A percentile compares a stretch with the other conserved stretches of the same genome.
These are phyloP conservation scores for Leishmania guyanensis DNA, from an alignment of 208 protist species.

Conservation along the genomic window DNA sequence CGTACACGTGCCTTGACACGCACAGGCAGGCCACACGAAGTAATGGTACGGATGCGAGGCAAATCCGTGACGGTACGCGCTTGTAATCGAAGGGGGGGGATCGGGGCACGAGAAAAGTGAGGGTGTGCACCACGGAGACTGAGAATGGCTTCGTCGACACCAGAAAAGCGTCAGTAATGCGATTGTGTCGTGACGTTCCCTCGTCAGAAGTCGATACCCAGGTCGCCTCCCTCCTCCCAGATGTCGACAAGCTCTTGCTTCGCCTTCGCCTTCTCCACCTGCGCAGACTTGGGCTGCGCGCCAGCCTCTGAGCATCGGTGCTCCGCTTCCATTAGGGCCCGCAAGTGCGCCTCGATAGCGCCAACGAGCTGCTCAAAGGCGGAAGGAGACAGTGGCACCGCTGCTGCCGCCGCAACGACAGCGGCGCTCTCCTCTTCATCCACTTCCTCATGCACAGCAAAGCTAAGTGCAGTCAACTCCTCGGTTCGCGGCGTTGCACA, in stretches of 20 bases:
- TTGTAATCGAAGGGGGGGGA: background rate
- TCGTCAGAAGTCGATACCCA: slow-evolving; percentile 39
- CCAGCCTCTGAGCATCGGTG: slow-evolving; percentile 31
- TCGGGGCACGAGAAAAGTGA: background rate
- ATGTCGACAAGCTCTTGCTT: slow-evolving; percentile 28
- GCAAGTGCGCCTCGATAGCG: slow-evolving; percentile 44
- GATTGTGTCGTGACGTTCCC: background rate
- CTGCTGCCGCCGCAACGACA: background rate
- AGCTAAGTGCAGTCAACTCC: background rate
- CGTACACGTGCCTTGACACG: no score
- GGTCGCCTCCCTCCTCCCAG: slow-evolving; percentile 32
- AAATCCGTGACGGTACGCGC: background rate
- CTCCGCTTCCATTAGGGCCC: slow-evolving; percentile 35
- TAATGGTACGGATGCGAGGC: background rate
- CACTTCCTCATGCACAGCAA: background rate
- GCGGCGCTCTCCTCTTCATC: background rate
- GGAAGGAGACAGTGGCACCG: background rate
- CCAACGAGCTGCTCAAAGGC: slow-evolving; percentile 31
- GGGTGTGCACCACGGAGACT: background rate
- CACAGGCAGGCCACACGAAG: background rate
- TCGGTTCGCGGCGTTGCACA: background rate
- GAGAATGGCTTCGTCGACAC: background rate
- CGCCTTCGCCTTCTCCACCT: slow-evolving; percentile 40
- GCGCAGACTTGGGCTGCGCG: slow-evolving; percentile 43
- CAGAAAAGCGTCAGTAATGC: background rate